Percentiles rank a stretch among this genome's conserved stretches.
Conservation (phyloP, 1,139 yeast species). For the Geotrichum siamense region DNA sequence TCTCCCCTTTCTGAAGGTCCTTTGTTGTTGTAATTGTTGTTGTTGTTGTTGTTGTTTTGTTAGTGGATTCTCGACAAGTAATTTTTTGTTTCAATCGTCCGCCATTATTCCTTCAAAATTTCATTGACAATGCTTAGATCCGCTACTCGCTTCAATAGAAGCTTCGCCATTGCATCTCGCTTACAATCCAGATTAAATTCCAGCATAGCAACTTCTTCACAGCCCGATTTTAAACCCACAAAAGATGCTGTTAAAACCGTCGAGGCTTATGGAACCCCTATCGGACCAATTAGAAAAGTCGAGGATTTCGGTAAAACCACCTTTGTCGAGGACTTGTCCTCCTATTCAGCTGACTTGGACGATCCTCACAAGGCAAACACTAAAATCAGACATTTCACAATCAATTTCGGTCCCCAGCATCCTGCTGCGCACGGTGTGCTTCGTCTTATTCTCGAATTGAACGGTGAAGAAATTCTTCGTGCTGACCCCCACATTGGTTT, state of each 20-base stretch:
- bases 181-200: slow-evolving; percentile 11
- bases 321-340: slow-evolving; percentile 33
- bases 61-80: too few species aligned
- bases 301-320: slow-evolving; percentile 31
- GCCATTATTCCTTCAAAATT: background rate
- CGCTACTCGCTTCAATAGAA: slow-evolving; percentile 12
- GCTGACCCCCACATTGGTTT: slow-evolving; percentile 87
- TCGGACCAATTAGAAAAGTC: slow-evolving; percentile 32
- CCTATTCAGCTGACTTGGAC: slow-evolving; percentile 23
- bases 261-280: slow-evolving; percentile 28
- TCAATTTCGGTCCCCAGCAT: slow-evolving; percentile 90
- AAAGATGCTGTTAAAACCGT: slow-evolving; percentile 23
- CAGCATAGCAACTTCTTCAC: slow-evolving; percentile 10
- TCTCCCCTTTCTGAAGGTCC: too few species aligned
- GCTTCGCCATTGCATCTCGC: slow-evolving; percentile 11
- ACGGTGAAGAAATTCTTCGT: slow-evolving; percentile 83
- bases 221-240: slow-evolving; percentile 15
- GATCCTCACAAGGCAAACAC: slow-evolving; percentile 28
- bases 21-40: too few species aligned
- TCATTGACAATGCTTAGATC: slow-evolving; percentile 13
- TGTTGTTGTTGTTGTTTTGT: too few species aligned
- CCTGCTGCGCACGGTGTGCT: slow-evolving; percentile 95
- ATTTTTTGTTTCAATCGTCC: background rate
- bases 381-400: slow-evolving; percentile 78
- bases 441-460: slow-evolving; percentile 75